phyloP scores from a whole-genome alignment of 108 stramenopile species.

The Mayamaea pseudoterrestris region DNA sequence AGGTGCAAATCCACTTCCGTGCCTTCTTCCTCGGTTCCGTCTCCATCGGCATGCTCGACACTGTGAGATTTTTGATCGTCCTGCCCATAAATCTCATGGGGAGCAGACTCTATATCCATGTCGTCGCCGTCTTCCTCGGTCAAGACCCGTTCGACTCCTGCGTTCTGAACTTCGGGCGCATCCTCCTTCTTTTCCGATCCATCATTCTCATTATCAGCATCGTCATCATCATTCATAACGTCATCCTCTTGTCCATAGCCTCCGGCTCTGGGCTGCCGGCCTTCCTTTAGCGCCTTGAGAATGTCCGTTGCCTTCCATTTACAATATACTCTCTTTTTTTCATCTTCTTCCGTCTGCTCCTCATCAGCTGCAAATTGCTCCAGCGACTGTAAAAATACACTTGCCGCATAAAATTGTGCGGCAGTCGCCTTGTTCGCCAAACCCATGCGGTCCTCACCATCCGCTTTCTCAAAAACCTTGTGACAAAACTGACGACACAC shows the following conservation, averaged over 20 bases:
- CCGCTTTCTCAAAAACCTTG: slow-evolving; percentile 79
- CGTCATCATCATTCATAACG: slow-evolving; percentile 13
- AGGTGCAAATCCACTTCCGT: slow-evolving; percentile 1
- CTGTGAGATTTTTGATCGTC: too few relatives aligned
- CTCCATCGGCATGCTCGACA: too few relatives aligned
- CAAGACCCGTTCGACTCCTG: neutral
- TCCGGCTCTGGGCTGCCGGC: slow-evolving; percentile 62
- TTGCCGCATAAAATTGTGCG: slow-evolving; percentile 86
- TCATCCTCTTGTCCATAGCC: slow-evolving; percentile 50
- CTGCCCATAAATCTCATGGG: too few relatives aligned
- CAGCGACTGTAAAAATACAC: slow-evolving; percentile 79
- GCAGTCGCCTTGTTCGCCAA: slow-evolving; percentile 68
- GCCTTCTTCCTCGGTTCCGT: slow-evolving; percentile 1
- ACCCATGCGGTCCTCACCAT: slow-evolving; percentile 69
- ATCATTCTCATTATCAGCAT: too few relatives aligned
- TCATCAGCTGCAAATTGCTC: slow-evolving; percentile 62
- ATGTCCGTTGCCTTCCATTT: slow-evolving; percentile 94
- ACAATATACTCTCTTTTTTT: slow-evolving; percentile 53
- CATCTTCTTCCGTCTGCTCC: slow-evolving; percentile 26
- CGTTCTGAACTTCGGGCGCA: slow-evolving; percentile 1
- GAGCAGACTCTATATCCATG: too few relatives aligned
- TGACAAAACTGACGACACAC: slow-evolving; percentile 67
- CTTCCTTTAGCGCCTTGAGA: slow-evolving; percentile 87
- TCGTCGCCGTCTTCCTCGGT: slow-evolving; percentile 13
- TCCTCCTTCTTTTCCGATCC: slow-evolving; percentile 14